Evolutionary conservation across 1,139 yeast genomes (phyloP), one percentile per base, ranked within the genome.

Genomic region (Kazachstania sp.): DNA sequence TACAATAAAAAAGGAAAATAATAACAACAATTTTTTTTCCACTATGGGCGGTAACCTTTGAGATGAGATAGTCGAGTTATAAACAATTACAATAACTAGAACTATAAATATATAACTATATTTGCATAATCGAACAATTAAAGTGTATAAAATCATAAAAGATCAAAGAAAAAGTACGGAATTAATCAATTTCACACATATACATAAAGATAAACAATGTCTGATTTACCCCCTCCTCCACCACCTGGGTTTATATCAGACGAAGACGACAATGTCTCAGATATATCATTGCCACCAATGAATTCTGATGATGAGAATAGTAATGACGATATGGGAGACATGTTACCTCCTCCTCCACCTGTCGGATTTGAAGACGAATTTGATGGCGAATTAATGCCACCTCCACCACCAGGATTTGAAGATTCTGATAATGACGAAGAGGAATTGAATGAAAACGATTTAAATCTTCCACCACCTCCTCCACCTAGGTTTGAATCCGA

Each of bases 341-440:
- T 49, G 15, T 13, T 38, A 20, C 45, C 45, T 12, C 49, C 47
- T 11, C 48, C 49, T 11, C 45, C 47, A 8, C 49, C 48, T 34
- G 37, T 42, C 20, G 49, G 47, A 2, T 44, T 43, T 37, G 46
- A 45, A 2, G 39, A 41, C 3, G 37, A 13, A 16, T 11, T 36
- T 30, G 26, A 44, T 9, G 15, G 13, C 13, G 30, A 37, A 15
- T 45, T 49, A 28, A 45, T 49, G 20, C 54, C 55, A 9, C 52
- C 53, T 12, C 56, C 55, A 6, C 51, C 56, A 31, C 55, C 65
- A 9, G 56, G 56, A 16, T 43, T 46, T 41, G 46, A 46, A 30
- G 42, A 45, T 26, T 32, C 34, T 20, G 37, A 32, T 15, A n/a
- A 9, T 32, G 18, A 15, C 18, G 36, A 32, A 4, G 19, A 7